A percentile compares a stretch with the other conserved stretches of the same genome.
phyloP scores from a whole-genome alignment of 2,329 filamentous ascomycete species.

The Cryoendolithus antarcticus region DNA sequence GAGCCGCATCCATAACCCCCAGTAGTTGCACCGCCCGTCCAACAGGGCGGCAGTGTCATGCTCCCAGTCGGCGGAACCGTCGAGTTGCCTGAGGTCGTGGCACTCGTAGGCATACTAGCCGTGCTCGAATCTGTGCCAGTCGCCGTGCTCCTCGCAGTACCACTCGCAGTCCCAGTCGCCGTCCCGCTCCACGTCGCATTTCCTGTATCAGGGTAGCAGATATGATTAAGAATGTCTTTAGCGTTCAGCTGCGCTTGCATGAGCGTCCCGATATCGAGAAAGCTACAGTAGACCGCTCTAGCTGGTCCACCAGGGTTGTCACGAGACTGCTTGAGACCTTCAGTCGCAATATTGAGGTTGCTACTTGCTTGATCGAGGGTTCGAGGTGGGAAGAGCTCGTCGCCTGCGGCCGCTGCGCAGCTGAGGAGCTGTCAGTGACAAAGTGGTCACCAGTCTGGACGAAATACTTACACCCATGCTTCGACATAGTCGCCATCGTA shows the following conservation, averaged over 20 bases:
- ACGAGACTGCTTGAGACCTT: not conserved
- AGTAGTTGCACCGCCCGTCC: too few relatives aligned
- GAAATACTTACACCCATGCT: not conserved
- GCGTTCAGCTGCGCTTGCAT: slow-evolving; percentile 1
- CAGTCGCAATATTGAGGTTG: not conserved
- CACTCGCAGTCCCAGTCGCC: too few relatives aligned
- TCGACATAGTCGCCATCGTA: slow-evolving; percentile 1
- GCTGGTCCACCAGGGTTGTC: not conserved
- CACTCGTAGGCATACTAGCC: too few relatives aligned
- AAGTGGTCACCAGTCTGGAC: not conserved
- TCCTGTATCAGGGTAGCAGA: not conserved
- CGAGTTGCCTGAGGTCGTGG: too few relatives aligned
- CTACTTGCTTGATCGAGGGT: slow-evolving; percentile 1
- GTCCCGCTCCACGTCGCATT: not conserved
- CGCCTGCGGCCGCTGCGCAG: slow-evolving; percentile 2
- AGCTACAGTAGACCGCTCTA: slow-evolving; percentile 1
- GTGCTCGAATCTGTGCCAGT: too few relatives aligned
- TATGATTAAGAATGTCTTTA: not conserved
- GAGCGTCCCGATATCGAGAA: slow-evolving; percentile 1
- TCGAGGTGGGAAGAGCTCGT: not conserved
- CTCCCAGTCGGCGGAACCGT: too few relatives aligned
- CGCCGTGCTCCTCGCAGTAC: too few relatives aligned
- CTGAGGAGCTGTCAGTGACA: not conserved
- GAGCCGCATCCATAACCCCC: too few relatives aligned
- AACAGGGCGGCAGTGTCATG: too few relatives aligned